Conservation (phyloP, 768 basidiomycete genomes). For the Hemileccinum rubropunctum region DNA sequence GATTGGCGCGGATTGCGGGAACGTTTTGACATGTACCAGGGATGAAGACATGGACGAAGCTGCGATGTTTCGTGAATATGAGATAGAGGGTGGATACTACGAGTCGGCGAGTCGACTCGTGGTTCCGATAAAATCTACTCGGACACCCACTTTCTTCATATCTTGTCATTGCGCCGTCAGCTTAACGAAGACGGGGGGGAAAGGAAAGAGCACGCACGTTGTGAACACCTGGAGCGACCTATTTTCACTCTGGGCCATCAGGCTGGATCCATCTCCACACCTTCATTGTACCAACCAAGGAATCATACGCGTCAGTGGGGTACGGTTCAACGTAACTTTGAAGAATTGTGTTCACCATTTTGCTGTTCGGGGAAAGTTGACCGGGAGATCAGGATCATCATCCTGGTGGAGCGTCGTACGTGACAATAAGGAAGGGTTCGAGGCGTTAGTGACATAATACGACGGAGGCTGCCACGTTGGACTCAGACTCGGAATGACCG, state of each 20-base stretch:
- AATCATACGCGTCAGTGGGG: background rate
- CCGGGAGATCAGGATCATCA: constrained; percentile 15
- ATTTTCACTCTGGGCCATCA: constrained; percentile 72
- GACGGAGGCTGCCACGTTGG: constrained; percentile 24
- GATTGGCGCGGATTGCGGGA: constrained; percentile 65
- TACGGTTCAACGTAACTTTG: background rate
- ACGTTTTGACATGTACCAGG: constrained; percentile 21
- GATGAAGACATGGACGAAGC: background rate
- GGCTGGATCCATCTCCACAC: constrained; percentile 70
- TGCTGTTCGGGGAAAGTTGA: constrained; percentile 54
- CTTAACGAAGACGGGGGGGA: background rate
- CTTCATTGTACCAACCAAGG: constrained; percentile 34
- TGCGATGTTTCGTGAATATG: background rate
- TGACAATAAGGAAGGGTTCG: constrained; percentile 8
- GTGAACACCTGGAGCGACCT: constrained; percentile 55
- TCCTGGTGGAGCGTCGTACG: constrained; percentile 20
- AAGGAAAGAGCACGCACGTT: constrained; percentile 33
- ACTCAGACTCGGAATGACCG: too few species aligned
- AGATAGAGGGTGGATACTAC: background rate
- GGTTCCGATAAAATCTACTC: background rate
- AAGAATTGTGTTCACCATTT: constrained; percentile 45
- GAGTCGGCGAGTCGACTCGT: background rate
- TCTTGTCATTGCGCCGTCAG: constrained; percentile 1
- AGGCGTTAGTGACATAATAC: constrained; percentile 26
- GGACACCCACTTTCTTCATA: background rate